These are phyloP conservation scores for Collybiopsis luxurians DNA, from an alignment of 768 basidiomycete species.

Conservation along the genomic window DNA sequence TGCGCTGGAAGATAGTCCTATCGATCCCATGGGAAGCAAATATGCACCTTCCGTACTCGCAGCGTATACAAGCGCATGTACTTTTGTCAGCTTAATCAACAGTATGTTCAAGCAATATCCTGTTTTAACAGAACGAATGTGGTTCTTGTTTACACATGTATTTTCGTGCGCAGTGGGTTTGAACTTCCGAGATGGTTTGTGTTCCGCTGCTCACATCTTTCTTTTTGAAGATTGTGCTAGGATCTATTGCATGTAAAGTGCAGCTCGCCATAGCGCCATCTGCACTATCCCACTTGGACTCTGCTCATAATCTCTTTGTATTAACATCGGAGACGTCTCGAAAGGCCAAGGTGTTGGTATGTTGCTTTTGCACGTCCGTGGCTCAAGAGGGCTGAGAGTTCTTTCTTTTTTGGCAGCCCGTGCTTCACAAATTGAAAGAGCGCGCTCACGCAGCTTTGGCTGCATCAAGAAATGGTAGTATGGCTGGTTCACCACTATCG, in stretches of 20 bases:
- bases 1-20: slow-evolving; percentile 59
- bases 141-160: slow-evolving; percentile 72
- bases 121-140: slow-evolving; percentile 64
- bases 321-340: slow-evolving; percentile 50
- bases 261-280: slow-evolving; percentile 63
- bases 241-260: slow-evolving; percentile 64
- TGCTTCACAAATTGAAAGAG: slow-evolving; percentile 54
- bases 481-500: slow-evolving; percentile 3
- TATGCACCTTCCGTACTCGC: slow-evolving; percentile 67
- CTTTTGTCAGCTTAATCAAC: slow-evolving; percentile 63
- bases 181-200: neutral
- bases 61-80: slow-evolving; percentile 66
- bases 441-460: slow-evolving; percentile 46
- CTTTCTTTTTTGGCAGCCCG: slow-evolving; percentile 49
- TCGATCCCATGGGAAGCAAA: slow-evolving; percentile 67
- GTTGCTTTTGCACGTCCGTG: slow-evolving; percentile 19
- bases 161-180: slow-evolving; percentile 64
- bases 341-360: slow-evolving; percentile 57
- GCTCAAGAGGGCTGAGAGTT: slow-evolving; percentile 1
- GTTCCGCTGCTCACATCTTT: slow-evolving; percentile 8
- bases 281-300: slow-evolving; percentile 66
- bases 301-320: slow-evolving; percentile 55
- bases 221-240: slow-evolving; percentile 59
- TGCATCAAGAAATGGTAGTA: slow-evolving; percentile 17
- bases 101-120: slow-evolving; percentile 67